Evolutionary conservation across 2,329 filamentous ascomycete species (phyloP).

Genomic region (Trichophaea hybrida): DNA sequence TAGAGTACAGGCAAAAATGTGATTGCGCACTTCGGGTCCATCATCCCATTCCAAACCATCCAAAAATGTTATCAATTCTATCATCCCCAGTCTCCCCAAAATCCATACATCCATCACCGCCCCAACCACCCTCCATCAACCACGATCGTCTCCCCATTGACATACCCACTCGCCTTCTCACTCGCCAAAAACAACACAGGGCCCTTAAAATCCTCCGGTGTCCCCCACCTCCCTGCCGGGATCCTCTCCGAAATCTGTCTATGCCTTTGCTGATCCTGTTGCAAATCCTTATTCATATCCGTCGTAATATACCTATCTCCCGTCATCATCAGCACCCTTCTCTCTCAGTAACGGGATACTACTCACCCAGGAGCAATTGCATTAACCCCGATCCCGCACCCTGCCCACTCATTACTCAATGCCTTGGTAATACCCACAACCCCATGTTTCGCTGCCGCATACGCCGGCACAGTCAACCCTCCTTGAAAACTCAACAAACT

Average conservation of each 20-base stretch:
- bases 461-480: slow-evolving; percentile 75
- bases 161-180: slow-evolving; percentile 55
- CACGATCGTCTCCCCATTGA: slow-evolving; percentile 65
- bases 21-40: no score
- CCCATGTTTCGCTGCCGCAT: slow-evolving; percentile 73
- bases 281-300: slow-evolving; percentile 82
- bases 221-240: slow-evolving; percentile 70
- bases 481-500: slow-evolving; percentile 73
- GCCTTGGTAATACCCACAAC: slow-evolving; percentile 75
- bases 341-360: neutral
- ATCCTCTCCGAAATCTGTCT: slow-evolving; percentile 66
- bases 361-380: slow-evolving; percentile 60
- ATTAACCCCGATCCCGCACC: slow-evolving; percentile 69
- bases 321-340: neutral
- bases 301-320: slow-evolving; percentile 55
- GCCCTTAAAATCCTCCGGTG: slow-evolving; percentile 77
- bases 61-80: no score
- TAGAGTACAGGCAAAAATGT: no score
- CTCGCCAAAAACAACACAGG: slow-evolving; percentile 64
- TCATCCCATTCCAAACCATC: no score
- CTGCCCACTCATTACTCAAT: slow-evolving; percentile 72
- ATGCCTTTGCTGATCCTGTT: slow-evolving; percentile 51
- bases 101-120: slow-evolving; percentile 36
- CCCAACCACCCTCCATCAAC: slow-evolving; percentile 94
- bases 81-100: neutral